Evolutionary conservation across 352 stramenopile genomes (phyloP).

Genomic region (Globisporangium heterothallicum): DNA sequence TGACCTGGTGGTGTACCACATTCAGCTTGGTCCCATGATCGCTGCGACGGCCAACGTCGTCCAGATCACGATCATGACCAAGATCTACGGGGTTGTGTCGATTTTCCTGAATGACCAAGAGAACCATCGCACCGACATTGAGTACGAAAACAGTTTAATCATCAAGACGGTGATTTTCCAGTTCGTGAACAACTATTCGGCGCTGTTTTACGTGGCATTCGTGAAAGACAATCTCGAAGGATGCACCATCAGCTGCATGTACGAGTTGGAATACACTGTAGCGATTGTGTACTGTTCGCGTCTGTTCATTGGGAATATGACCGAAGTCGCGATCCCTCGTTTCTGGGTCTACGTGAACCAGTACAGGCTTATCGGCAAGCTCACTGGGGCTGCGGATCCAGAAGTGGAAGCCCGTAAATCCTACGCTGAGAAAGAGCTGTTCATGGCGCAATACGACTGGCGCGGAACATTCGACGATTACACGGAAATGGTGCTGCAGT

Average conservation of each 20-base stretch:
- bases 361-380: conserved; percentile 51
- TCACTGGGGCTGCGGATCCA: conserved; percentile 29
- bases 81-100: conserved; percentile 88
- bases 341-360: conserved; percentile 71
- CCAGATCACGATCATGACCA: conserved; percentile 89
- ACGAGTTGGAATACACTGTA: conserved; percentile 88
- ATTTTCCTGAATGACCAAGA: conserved; percentile 89
- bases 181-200: conserved; percentile 95
- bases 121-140: conserved; percentile 88
- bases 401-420: conserved; percentile 24
- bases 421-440: conserved; percentile 62
- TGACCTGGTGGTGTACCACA: conserved; percentile 52
- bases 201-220: conserved; percentile 92
- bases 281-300: conserved; percentile 90
- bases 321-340: conserved; percentile 65
- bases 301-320: conserved; percentile 77
- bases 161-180: conserved; percentile 95
- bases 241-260: conserved; percentile 75
- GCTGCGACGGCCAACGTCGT: conserved; percentile 66
- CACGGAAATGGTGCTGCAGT: conserved; percentile 89
- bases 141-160: conserved; percentile 91
- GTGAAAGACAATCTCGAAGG: conserved; percentile 81
- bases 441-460: conserved; percentile 81
- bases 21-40: conserved; percentile 67
- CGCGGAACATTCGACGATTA: conserved; percentile 90